Percentiles rank a stretch among this genome's conserved stretches.
phyloP scores from a whole-genome alignment of 495 filamentous ascomycete species.

The Thozetella sp. region DNA sequence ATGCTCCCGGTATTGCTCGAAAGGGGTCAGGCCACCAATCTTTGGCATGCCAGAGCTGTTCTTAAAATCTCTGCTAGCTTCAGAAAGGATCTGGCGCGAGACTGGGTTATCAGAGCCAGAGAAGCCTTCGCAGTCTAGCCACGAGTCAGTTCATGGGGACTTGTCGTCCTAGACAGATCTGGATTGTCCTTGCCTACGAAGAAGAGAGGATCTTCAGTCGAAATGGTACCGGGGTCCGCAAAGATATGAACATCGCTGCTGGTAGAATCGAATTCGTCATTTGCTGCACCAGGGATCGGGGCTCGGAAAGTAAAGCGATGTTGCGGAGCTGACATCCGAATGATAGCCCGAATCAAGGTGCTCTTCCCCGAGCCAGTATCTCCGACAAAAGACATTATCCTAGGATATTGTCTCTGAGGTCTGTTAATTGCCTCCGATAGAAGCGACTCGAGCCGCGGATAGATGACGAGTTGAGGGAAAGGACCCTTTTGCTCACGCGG shows the following conservation, averaged over 20 bases:
- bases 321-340: slow-evolving; percentile 15
- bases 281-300: slow-evolving; percentile 10
- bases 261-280: slow-evolving; percentile 13
- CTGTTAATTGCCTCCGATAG: slow-evolving; percentile 1
- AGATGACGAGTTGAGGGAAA: slow-evolving; percentile 11
- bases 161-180: not conserved
- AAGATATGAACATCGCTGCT: slow-evolving; percentile 16
- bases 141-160: slow-evolving; percentile 1
- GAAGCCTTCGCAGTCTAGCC: not conserved
- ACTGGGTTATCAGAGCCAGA: not conserved
- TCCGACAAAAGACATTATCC: slow-evolving; percentile 15
- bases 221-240: slow-evolving; percentile 11
- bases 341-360: slow-evolving; percentile 17
- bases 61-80: too few species aligned
- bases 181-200: slow-evolving; percentile 10
- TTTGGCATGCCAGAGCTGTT: not conserved
- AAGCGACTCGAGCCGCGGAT: slow-evolving; percentile 10
- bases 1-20: slow-evolving; percentile 4
- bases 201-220: slow-evolving; percentile 8
- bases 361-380: slow-evolving; percentile 18
- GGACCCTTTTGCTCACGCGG: slow-evolving; percentile 15
- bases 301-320: slow-evolving; percentile 4
- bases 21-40: not conserved
- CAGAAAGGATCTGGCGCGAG: slow-evolving; percentile 3
- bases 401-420: slow-evolving; percentile 11